Evolutionary conservation across 2,329 filamentous ascomycete genomes (phyloP), one percentile per base, ranked within the genome.

Genomic region (Ceratocystis variospora): DNA sequence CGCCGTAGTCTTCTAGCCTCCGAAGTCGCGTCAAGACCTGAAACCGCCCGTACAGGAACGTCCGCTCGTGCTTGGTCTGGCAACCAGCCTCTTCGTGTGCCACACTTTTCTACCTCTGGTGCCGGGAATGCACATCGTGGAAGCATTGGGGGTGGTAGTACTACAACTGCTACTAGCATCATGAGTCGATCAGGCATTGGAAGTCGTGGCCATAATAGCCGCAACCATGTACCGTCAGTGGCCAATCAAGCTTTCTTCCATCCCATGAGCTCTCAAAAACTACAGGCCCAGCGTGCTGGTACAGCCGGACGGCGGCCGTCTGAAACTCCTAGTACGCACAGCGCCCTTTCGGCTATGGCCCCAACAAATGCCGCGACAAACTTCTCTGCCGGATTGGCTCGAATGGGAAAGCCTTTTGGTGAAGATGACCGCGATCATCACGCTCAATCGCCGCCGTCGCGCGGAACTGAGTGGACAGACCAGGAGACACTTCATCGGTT

Each of bases 261-360:
- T 25, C 94, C 94, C 48, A 96, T 99, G 90, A 97, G 92, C 77
- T 96, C 93, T 28, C 91, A 96, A 74, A 88, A 90, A 74, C 79
- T 97, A 63, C 93, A 97, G 76, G 91, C 91, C 65, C 94, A 97
- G 76, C 82, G 93, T 74, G 86, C 66, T 19, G 48, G 66, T 37
- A 61, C 63, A 12, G 55, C 59, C 1, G 66, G 50, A n/a, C 64
- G 62, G n/a, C 64, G 61, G n/a, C 62, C 33, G 12, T 64, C 41
- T 2, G 64, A 66, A 31, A 65, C 57, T 3, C 68, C 48, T 31
- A 68, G 61, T 61, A 67, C 48, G 17, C 65, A 62, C 53, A 69
- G 61, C 28, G 59, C 62, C 25, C 61, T 63, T 6, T 65, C 28
- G 4, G 63, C 57, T 19, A 46, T 50, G 4, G 37, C 62, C 33